phyloP scores from a whole-genome alignment of 2,329 filamentous ascomycete species.

The Sporothrix sp. region DNA sequence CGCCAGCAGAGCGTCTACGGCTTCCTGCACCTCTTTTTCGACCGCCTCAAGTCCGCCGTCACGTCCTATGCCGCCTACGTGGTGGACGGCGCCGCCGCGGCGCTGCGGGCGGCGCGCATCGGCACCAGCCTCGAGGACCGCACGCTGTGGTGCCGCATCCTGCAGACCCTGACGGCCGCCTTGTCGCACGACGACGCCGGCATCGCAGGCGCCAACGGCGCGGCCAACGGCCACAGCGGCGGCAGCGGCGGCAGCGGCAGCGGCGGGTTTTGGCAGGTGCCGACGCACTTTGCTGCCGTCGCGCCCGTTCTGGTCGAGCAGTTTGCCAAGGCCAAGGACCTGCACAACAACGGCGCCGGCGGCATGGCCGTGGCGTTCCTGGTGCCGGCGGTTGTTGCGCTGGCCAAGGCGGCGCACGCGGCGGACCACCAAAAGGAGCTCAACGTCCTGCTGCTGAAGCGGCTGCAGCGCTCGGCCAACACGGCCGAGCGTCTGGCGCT shows the following conservation, averaged over 20 bases:
- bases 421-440: slow-evolving; percentile 86
- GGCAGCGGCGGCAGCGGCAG: neutral
- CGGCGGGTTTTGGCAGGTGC: slow-evolving; percentile 72
- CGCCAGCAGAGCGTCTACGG: slow-evolving; percentile 70
- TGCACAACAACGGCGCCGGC: slow-evolving; percentile 20
- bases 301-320: slow-evolving; percentile 61
- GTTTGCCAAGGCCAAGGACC: slow-evolving; percentile 36
- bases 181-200: slow-evolving; percentile 89
- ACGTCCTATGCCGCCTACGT: slow-evolving; percentile 85
- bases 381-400: slow-evolving; percentile 66
- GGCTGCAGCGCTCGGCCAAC: slow-evolving; percentile 59
- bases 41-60: slow-evolving; percentile 82
- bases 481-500: slow-evolving; percentile 68
- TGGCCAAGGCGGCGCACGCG: slow-evolving; percentile 72
- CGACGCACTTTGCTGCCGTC: slow-evolving; percentile 71
- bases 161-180: slow-evolving; percentile 61
- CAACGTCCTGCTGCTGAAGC: slow-evolving; percentile 67
- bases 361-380: slow-evolving; percentile 39
- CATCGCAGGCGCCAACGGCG: slow-evolving; percentile 13
- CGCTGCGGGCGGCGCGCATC: slow-evolving; percentile 41
- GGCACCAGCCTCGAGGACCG: slow-evolving; percentile 41
- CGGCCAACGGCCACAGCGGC: neutral
- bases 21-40: slow-evolving; percentile 73
- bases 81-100: slow-evolving; percentile 60
- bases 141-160: slow-evolving; percentile 57